Base-by-base conservation (phyloP, 495 filamentous ascomycete genomes). In the Neurospora pannonica region DNA sequence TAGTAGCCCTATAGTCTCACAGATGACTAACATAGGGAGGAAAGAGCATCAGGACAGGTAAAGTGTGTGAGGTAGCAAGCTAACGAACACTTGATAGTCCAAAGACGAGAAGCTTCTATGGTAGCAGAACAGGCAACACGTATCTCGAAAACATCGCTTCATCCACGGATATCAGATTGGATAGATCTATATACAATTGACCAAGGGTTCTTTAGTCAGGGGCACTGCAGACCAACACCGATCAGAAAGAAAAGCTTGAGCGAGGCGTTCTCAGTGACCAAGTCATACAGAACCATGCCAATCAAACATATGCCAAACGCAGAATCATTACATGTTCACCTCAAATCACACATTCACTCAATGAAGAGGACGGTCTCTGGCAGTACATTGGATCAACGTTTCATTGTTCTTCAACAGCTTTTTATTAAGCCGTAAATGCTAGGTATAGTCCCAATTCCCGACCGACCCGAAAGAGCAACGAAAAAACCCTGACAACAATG, bases 401-500 rank as follows among this genome's bases (percentile, higher is more conserved):
- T 76, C 78, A 82, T 83, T 83, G 79, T 81, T 74, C 78, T 86
- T 83, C 81, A 82, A 80, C 80, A 85, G 83, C 81, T 81, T 78
- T 77, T 84, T 81, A 82, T 79, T 82, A 82, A 80, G 77, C 79
- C 81, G 81, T 78, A 80, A 83, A 86, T 82, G 78, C 82, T 82
- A 79, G 73, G 67, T 73, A 71, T 75, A 76, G 78, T 80, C 82
- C 83, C 76, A 75, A 79, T 77, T 77, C 83, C 84, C 81, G 77
- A 82, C 79, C 83, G 81, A 80, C 81, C 79, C 54, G 54, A 76
- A 82, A 81, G 74, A 83, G 80, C 85, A 80, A 79, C 79, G 80
- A 83, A 83, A 84, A 84, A 81, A 79, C 87, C 85, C 79, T 75
- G 82, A 87, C 85, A 86, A 83, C 84, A 85, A 87, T 86, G 86